Evolutionary conservation across 2,329 filamentous ascomycete species (phyloP).

Genomic region (Neoarthrinium moseri): DNA sequence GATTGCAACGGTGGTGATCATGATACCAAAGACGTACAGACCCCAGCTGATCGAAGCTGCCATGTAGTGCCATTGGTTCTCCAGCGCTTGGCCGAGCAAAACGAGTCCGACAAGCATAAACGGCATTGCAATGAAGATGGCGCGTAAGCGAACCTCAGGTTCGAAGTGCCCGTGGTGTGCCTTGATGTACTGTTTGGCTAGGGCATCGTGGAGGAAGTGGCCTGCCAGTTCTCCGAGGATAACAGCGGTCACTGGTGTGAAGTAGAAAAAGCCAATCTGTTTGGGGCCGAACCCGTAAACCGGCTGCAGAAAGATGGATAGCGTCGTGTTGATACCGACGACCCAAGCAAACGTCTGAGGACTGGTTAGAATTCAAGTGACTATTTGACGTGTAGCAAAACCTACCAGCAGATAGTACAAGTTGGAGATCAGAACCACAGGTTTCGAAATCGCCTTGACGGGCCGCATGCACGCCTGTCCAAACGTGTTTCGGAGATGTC

Average conservation of each 20-base stretch:
- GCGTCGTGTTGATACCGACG: slow-evolving; percentile 56
- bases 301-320: slow-evolving; percentile 49
- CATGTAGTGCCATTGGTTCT: slow-evolving; percentile 52
- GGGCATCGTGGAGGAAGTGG: slow-evolving; percentile 54
- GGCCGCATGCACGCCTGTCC: slow-evolving; percentile 37
- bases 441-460: slow-evolving; percentile 36
- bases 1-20: slow-evolving; percentile 51
- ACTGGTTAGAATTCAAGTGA: background rate
- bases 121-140: slow-evolving; percentile 44
- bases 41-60: slow-evolving; percentile 48
- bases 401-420: slow-evolving; percentile 34
- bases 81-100: slow-evolving; percentile 50
- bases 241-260: slow-evolving; percentile 54
- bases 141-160: slow-evolving; percentile 52
- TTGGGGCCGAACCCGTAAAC: slow-evolving; percentile 49
- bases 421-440: slow-evolving; percentile 33
- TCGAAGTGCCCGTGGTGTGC: slow-evolving; percentile 52
- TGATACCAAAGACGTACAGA: slow-evolving; percentile 54
- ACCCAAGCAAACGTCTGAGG: slow-evolving; percentile 44
- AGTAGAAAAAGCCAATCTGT: slow-evolving; percentile 56
- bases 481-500: slow-evolving; percentile 37
- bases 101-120: slow-evolving; percentile 50
- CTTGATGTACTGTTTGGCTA: slow-evolving; percentile 43
- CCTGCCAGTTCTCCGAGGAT: slow-evolving; percentile 52
- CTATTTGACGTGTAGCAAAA: slow-evolving; percentile 1